Evolutionary conservation across 331 rosid species (phyloP), one percentile per base, ranked within the genome.

Genomic region (Erythrophleum ivorense): DNA sequence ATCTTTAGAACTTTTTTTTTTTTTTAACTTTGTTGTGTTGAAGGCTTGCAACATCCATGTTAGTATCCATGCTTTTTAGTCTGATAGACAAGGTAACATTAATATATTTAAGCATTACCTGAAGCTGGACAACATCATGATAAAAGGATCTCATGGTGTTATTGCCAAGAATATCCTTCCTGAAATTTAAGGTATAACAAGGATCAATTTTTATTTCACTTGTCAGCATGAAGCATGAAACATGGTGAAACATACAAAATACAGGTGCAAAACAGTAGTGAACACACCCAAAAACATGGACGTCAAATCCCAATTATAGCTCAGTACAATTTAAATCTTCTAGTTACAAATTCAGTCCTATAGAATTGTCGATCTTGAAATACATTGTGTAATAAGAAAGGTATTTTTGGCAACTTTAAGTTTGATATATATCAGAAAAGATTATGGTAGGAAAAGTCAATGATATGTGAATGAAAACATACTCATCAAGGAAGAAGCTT

Each of bases 401-500:
- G 57, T 33, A 78, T 58, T 53, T 76, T 34, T 43, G 40, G 73
- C 65, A 80, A 71, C 63, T 34, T 33, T 73, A 74, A 16, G 64
- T 57, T 76, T 36, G 12, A 33, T 52, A 55, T 60, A 73, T 67
- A 64, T 62, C 6, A 63, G 36, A 77, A 54, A 76, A 78, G 64
- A 71, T 76, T 34, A 55, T 62, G 62, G 62, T 74, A 78, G 66
- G 75, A 45, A 34, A 87, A 63, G 68, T 41, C 24, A 60, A 54
- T 12, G 75, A 75, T 52, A 74, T 55, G 24, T 68, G 74, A 64
- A 62, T 52, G 58, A 77, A 86, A 90, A 88, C 97, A 87, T 93
- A 95, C 99, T 90, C 99, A 69, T 93, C 90, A 55, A 95, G 98
- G 87, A 95, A 95, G 88, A 95, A 95, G 78, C 99, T 91, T 63